phyloP scores from a whole-genome alignment of 805 yeast species.

The Saturnispora mendoncae region DNA sequence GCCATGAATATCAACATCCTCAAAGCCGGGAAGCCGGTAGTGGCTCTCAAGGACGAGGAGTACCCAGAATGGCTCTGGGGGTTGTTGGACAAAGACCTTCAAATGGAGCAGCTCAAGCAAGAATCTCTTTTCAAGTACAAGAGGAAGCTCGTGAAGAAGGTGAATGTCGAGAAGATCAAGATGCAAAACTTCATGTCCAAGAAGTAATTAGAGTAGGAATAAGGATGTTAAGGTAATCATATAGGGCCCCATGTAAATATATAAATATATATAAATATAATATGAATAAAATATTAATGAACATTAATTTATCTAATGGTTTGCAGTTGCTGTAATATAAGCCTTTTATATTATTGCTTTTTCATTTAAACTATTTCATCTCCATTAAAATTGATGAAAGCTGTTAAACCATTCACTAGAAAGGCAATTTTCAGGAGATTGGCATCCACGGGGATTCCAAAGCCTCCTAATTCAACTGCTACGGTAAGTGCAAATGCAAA shows the following conservation, averaged over 20 bases:
- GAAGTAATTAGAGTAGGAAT: conserved; percentile 7
- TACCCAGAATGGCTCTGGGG: conserved; percentile 96
- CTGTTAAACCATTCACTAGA: not conserved
- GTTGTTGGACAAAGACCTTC: conserved; percentile 59
- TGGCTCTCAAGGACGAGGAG: conserved; percentile 78
- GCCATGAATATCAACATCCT: conserved; percentile 60
- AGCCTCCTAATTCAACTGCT: conserved; percentile 1
- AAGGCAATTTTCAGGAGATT: not conserved
- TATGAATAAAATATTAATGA: too few relatives aligned
- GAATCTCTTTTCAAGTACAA: conserved; percentile 57
- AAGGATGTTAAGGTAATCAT: too few relatives aligned
- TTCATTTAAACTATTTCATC: too few relatives aligned
- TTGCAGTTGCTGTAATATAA: not conserved
- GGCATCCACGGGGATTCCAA: not conserved
- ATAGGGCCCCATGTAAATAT: not conserved
- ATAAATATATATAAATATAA: not conserved
- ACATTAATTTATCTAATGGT: too few relatives aligned
- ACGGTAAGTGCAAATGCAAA: not conserved
- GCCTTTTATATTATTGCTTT: not conserved
- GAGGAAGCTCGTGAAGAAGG: conserved; percentile 58
- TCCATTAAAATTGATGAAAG: not conserved
- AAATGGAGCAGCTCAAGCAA: conserved; percentile 41
- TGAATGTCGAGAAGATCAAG: conserved; percentile 63
- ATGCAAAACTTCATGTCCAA: conserved; percentile 67
- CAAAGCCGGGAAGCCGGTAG: conserved; percentile 78